A percentile compares a stretch with the other conserved stretches of the same genome.
Evolutionary conservation across 371 early-diverging fungal species (phyloP).

Genomic region (Mortierella sp.): DNA sequence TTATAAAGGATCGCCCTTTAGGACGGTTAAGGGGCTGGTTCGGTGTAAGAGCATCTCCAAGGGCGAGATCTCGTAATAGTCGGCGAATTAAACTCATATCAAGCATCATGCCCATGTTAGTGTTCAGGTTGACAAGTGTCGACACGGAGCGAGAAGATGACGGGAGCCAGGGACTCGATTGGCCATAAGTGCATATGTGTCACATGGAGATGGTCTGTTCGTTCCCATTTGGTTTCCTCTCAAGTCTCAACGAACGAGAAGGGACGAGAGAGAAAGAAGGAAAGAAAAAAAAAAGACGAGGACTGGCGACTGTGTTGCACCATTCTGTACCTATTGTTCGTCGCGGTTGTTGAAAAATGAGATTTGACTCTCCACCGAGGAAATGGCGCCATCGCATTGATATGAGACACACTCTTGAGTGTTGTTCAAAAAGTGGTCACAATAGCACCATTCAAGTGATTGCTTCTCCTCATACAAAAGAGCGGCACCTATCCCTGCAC

Average conservation of each 20-base stretch:
- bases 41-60: constrained; percentile 58
- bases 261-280: neutral
- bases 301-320: neutral
- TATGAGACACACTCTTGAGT: too few species aligned
- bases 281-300: neutral
- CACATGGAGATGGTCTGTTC: constrained; percentile 7
- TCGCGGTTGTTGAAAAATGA: neutral
- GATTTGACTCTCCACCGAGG: constrained; percentile 10
- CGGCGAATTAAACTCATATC: neutral
- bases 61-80: constrained; percentile 61
- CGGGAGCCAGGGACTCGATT: constrained; percentile 7
- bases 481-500: neutral
- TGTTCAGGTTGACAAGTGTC: neutral
- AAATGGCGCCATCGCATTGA: constrained; percentile 26
- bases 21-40: constrained; percentile 63
- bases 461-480: neutral
- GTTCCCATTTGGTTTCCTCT: neutral
- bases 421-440: neutral
- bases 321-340: neutral
- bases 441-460: neutral
- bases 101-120: too few species aligned
- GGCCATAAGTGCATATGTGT: neutral
- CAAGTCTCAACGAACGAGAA: neutral
- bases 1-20: constrained; percentile 65
- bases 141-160: neutral